Percentiles rank a stretch among this genome's conserved stretches.
These are phyloP conservation scores for Dactylellina leptospora DNA, from an alignment of 2,329 filamentous ascomycete genomes.

Conservation along the genomic window DNA sequence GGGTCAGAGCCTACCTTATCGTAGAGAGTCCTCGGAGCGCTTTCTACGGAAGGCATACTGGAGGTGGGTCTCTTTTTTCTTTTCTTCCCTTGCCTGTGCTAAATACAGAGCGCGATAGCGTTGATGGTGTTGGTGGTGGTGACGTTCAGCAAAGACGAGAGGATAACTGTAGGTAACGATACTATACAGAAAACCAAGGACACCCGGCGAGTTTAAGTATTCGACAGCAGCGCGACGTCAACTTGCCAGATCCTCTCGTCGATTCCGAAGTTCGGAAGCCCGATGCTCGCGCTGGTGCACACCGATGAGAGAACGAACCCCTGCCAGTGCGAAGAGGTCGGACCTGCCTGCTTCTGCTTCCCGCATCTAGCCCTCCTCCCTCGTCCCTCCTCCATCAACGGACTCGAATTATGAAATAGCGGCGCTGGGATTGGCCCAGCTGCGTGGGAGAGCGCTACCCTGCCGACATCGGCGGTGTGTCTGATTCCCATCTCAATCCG, in stretches of 20 bases:
- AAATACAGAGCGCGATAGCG: not conserved
- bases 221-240: not conserved
- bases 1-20: slow-evolving; percentile 31
- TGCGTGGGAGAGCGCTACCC: slow-evolving; percentile 9
- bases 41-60: slow-evolving; percentile 28
- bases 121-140: not conserved
- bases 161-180: not conserved
- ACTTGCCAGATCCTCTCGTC: not conserved
- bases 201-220: slow-evolving; percentile 15
- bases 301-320: too few species aligned
- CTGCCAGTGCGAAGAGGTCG: too few species aligned
- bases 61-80: not conserved
- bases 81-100: too few species aligned
- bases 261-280: slow-evolving; percentile 1
- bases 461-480: slow-evolving; percentile 45
- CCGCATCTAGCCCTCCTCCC: too few species aligned
- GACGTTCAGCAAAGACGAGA: too few species aligned
- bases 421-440: slow-evolving; percentile 34
- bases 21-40: slow-evolving; percentile 38
- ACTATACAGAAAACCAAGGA: not conserved
- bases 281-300: too few species aligned
- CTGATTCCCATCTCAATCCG: slow-evolving; percentile 17
- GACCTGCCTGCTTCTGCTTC: too few species aligned
- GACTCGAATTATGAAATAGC: slow-evolving; percentile 25
- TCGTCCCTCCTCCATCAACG: not conserved